phyloP scores from a whole-genome alignment of 192 early-diverging fungal species.

The Mortierella antarctica region DNA sequence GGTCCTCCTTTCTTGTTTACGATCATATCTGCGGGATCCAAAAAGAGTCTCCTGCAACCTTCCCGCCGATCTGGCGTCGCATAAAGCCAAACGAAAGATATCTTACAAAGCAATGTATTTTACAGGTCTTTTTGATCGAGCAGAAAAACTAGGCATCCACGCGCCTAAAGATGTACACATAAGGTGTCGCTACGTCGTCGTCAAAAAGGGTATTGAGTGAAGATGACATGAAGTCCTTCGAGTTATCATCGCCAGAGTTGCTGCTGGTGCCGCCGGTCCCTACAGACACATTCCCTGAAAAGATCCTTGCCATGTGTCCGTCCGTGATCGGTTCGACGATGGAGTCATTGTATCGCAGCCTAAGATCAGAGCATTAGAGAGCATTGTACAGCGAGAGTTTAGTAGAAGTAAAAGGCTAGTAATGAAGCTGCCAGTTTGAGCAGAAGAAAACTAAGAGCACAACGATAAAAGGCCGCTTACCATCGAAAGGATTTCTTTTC shows the following conservation, averaged over 20 bases:
- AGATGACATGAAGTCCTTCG: neutral
- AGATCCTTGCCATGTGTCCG: conserved; percentile 27
- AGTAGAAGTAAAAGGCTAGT: neutral
- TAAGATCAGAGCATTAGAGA: neutral
- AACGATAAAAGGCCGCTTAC: conserved; percentile 3
- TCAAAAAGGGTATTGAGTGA: neutral
- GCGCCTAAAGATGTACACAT: conserved; percentile 40
- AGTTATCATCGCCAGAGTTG: neutral
- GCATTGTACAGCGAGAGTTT: neutral
- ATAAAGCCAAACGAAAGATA: no score
- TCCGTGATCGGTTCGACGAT: conserved; percentile 25
- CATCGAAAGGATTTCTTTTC: conserved; percentile 32
- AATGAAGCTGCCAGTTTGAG: neutral
- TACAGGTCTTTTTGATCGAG: no score
- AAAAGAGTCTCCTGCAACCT: no score
- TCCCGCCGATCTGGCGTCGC: no score
- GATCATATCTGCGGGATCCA: no score
- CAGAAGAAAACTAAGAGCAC: neutral
- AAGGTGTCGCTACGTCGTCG: conserved; percentile 33
- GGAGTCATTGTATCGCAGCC: conserved; percentile 48
- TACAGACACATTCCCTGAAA: conserved; percentile 28
- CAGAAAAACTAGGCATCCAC: conserved; percentile 1
- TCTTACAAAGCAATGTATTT: no score
- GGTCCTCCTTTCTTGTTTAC: no score
- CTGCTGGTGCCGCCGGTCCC: neutral